Evolutionary conservation across 148 eudicot genomes (phyloP).

Genomic region (Silene uniflora): DNA sequence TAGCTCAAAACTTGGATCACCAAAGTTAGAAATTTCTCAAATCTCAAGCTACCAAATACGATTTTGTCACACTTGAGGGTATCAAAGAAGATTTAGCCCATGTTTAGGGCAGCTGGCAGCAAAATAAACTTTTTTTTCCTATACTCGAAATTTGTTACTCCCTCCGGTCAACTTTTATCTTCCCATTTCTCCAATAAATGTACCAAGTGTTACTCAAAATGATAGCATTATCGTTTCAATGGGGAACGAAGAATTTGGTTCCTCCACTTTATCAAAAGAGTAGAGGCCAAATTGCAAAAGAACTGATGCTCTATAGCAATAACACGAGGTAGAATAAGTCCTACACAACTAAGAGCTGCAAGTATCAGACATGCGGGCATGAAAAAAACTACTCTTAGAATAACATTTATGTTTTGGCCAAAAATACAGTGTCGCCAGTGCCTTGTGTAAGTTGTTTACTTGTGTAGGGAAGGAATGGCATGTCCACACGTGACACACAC

Average conservation of each 20-base stretch:
- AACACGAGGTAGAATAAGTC: not conserved
- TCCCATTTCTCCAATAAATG: too few species aligned
- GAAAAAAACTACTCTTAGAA: too few species aligned
- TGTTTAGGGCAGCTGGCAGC: not conserved
- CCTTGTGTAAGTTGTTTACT: not conserved
- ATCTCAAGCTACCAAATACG: not conserved
- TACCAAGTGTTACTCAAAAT: conserved; percentile 3
- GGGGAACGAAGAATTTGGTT: conserved; percentile 2
- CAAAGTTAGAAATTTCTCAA: not conserved
- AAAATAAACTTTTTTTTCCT: not conserved
- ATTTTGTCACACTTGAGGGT: not conserved
- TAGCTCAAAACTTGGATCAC: not conserved
- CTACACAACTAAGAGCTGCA: not conserved
- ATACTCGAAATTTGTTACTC: not conserved
- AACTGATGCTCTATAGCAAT: conserved; percentile 2
- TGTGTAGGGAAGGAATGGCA: not conserved
- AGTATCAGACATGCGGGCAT: not conserved
- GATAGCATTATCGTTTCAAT: not conserved
- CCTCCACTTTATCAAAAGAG: conserved; percentile 9
- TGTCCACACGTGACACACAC: not conserved
- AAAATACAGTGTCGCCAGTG: not conserved
- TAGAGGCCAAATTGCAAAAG: not conserved
- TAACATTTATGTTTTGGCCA: too few species aligned
- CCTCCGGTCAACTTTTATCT: too few species aligned
- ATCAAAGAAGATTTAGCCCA: not conserved